These are phyloP conservation scores for Pyrenophora seminiperda DNA, from an alignment of 2,329 filamentous ascomycete genomes.

Conservation along the genomic window DNA sequence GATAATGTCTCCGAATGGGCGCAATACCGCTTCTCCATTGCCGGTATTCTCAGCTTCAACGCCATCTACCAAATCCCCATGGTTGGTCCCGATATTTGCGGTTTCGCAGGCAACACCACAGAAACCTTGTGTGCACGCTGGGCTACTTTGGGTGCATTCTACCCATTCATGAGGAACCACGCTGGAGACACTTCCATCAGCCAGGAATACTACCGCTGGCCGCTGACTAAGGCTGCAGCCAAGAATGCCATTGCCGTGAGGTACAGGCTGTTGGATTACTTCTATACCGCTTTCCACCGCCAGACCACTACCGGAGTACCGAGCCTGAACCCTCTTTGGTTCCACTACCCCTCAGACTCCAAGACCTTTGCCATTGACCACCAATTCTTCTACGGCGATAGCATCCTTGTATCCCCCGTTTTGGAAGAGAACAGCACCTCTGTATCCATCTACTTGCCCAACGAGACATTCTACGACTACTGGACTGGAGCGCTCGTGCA, in stretches of 20 bases:
- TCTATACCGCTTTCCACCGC: slow-evolving; percentile 71
- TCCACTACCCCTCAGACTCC: slow-evolving; percentile 65
- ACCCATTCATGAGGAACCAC: slow-evolving; percentile 76
- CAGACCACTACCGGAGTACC: slow-evolving; percentile 67
- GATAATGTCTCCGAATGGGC: slow-evolving; percentile 56
- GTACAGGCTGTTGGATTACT: slow-evolving; percentile 75
- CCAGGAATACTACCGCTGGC: slow-evolving; percentile 64
- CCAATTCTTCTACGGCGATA: slow-evolving; percentile 65
- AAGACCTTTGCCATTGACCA: slow-evolving; percentile 58
- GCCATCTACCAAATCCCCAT: slow-evolving; percentile 54
- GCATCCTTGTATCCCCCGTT: slow-evolving; percentile 62
- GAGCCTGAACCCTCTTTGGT: slow-evolving; percentile 71
- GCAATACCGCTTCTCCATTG: slow-evolving; percentile 50
- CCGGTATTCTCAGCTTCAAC: slow-evolving; percentile 51
- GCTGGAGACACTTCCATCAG: slow-evolving; percentile 58
- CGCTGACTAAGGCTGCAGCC: slow-evolving; percentile 64
- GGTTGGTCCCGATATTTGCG: slow-evolving; percentile 70
- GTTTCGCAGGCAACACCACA: slow-evolving; percentile 70
- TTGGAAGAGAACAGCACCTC: slow-evolving; percentile 58
- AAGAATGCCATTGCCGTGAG: slow-evolving; percentile 70
- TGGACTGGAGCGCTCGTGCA: slow-evolving; percentile 57
- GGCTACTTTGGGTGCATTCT: slow-evolving; percentile 74
- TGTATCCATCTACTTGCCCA: slow-evolving; percentile 61
- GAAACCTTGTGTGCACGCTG: slow-evolving; percentile 74
- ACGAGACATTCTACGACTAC: slow-evolving; percentile 66